These are phyloP conservation scores for Rhodotorula babjevae DNA, from an alignment of 768 basidiomycete species.

Conservation along the genomic window DNA sequence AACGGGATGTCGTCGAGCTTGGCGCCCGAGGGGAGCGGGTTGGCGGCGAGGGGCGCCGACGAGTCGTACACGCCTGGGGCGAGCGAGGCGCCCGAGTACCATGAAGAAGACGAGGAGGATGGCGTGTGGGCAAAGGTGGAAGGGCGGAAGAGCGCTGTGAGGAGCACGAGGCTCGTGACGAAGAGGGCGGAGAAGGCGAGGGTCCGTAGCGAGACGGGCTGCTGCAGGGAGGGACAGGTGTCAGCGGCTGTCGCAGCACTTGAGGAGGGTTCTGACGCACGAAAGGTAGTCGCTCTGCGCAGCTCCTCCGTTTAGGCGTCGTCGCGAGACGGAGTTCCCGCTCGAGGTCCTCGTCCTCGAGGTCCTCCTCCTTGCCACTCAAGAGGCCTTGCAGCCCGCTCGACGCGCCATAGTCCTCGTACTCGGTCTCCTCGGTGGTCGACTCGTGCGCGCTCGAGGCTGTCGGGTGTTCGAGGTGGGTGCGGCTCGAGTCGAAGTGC, in stretches of 20 bases:
- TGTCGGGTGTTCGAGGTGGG: neutral
- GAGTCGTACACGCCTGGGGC: constrained; percentile 8
- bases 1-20: constrained; percentile 35
- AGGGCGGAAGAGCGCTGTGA: constrained; percentile 30
- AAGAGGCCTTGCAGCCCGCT: neutral
- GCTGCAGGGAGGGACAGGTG: neutral
- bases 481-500: neutral
- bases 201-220: constrained; percentile 10
- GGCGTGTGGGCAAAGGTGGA: neutral
- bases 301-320: neutral
- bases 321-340: neutral
- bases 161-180: constrained; percentile 8
- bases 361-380: neutral
- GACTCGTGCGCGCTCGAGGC: neutral
- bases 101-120: neutral
- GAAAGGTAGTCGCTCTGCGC: neutral
- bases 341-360: neutral
- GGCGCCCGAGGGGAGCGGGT: constrained; percentile 14
- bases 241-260: neutral
- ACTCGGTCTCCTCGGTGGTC: neutral
- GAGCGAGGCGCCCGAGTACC: constrained; percentile 20
- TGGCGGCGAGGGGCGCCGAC: neutral
- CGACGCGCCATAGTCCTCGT: neutral
- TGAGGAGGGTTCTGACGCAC: neutral
- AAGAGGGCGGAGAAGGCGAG: constrained; percentile 17